These are phyloP conservation scores for Didymella segeticola DNA, from an alignment of 2,329 filamentous ascomycete species.

Conservation along the genomic window DNA sequence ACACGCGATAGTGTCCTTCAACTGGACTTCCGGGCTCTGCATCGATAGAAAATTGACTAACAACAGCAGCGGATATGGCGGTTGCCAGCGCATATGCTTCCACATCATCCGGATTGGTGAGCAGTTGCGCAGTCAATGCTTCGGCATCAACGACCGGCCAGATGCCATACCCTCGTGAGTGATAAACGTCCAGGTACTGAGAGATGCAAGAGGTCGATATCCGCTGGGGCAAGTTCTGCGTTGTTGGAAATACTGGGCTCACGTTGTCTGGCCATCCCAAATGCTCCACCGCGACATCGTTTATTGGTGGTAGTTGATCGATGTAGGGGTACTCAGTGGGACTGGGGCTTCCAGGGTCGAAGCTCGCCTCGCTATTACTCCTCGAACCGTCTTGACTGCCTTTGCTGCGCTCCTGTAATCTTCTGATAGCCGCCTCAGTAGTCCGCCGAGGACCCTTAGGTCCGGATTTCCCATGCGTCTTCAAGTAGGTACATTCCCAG, in stretches of 20 bases:
- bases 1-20: conserved; percentile 42
- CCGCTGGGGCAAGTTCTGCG: conserved; percentile 27
- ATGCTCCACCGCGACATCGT: conserved; percentile 26
- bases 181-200: conserved; percentile 43
- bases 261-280: conserved; percentile 37
- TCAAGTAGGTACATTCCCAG: conserved; percentile 48
- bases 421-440: conserved; percentile 44
- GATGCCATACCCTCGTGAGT: conserved; percentile 40
- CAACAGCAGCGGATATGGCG: conserved; percentile 44
- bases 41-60: conserved; percentile 46
- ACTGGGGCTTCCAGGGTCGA: conserved; percentile 40
- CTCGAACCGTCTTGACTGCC: conserved; percentile 29
- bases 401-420: conserved; percentile 42
- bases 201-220: conserved; percentile 44
- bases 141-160: conserved; percentile 47
- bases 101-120: conserved; percentile 41
- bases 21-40: conserved; percentile 39
- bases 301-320: conserved; percentile 32
- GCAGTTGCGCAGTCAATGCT: conserved; percentile 38
- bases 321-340: conserved; percentile 35
- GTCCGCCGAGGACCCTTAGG: conserved; percentile 45
- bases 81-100: conserved; percentile 43
- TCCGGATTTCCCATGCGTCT: conserved; percentile 46
- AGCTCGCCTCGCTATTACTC: conserved; percentile 44
- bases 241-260: conserved; percentile 24